A percentile compares a stretch with the other conserved stretches of the same genome.
These are phyloP conservation scores for Calonectria honghensis DNA, from an alignment of 2,329 filamentous ascomycete genomes.

Conservation along the genomic window DNA sequence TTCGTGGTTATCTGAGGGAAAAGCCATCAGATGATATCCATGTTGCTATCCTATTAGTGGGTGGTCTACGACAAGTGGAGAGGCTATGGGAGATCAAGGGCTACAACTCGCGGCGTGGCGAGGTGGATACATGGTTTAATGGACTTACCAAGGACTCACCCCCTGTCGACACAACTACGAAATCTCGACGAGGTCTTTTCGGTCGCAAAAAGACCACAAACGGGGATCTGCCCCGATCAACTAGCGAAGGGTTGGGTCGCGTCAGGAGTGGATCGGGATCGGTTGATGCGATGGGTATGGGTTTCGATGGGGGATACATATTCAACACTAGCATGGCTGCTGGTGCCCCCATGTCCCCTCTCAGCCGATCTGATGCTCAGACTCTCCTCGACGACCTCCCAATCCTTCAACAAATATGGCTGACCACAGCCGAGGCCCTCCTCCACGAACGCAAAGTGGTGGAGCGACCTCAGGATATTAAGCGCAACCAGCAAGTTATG, in stretches of 20 bases:
- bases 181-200: conserved; percentile 72
- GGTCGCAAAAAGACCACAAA: conserved; percentile 75
- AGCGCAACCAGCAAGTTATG: conserved; percentile 77
- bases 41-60: conserved; percentile 75
- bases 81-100: conserved; percentile 80
- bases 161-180: conserved; percentile 63
- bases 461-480: conserved; percentile 75
- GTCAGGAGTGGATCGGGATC: conserved; percentile 56
- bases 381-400: conserved; percentile 74
- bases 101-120: conserved; percentile 75
- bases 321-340: conserved; percentile 76
- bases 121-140: conserved; percentile 77
- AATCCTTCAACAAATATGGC: conserved; percentile 76
- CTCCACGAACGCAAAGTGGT: conserved; percentile 77
- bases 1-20: conserved; percentile 79
- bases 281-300: conserved; percentile 55
- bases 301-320: conserved; percentile 64
- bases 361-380: conserved; percentile 70
- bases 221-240: conserved; percentile 51
- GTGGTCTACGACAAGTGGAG: conserved; percentile 78
- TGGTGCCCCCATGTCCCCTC: conserved; percentile 77
- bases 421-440: conserved; percentile 77
- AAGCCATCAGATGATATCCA: conserved; percentile 78
- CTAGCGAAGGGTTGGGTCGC: conserved; percentile 52
- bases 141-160: conserved; percentile 66